A percentile compares a stretch with the other conserved stretches of the same genome.
These are phyloP conservation scores for Nigrospora sphaerica DNA, from an alignment of 2,329 filamentous ascomycete genomes.

Conservation along the genomic window DNA sequence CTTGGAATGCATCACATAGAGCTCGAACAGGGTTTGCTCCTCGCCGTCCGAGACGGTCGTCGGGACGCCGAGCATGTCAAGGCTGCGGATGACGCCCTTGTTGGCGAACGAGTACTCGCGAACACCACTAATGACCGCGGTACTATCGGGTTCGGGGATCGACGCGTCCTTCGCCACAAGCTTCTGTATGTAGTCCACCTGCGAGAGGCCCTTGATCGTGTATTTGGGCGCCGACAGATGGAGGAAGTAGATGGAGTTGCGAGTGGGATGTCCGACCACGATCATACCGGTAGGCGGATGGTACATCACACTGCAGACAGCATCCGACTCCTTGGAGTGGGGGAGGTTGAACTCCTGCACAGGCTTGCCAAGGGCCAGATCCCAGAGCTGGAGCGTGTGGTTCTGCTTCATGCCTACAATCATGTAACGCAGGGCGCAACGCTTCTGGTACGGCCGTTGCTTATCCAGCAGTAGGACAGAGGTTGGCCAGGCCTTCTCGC, in stretches of 20 bases:
- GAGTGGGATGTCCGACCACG: slow-evolving; percentile 88
- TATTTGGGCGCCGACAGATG: slow-evolving; percentile 94
- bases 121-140: slow-evolving; percentile 93
- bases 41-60: slow-evolving; percentile 56
- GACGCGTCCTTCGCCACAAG: slow-evolving; percentile 64
- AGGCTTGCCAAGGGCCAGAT: slow-evolving; percentile 87
- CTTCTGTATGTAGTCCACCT: slow-evolving; percentile 80
- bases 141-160: slow-evolving; percentile 82
- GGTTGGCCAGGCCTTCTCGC: slow-evolving; percentile 93
- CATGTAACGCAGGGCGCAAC: slow-evolving; percentile 85
- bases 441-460: slow-evolving; percentile 84
- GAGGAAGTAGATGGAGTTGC: slow-evolving; percentile 96
- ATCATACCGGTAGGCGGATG: slow-evolving; percentile 90
- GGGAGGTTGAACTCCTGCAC: slow-evolving; percentile 97
- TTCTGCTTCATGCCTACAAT: slow-evolving; percentile 99
- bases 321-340: slow-evolving; percentile 91
- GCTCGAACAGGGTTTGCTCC: slow-evolving; percentile 77
- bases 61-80: slow-evolving; percentile 76
- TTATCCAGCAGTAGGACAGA: slow-evolving; percentile 96
- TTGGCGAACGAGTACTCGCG: slow-evolving; percentile 89
- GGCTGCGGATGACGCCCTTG: slow-evolving; percentile 78
- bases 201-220: slow-evolving; percentile 71
- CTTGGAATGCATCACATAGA: slow-evolving; percentile 96
- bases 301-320: slow-evolving; percentile 96
- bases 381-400: slow-evolving; percentile 96